These are phyloP conservation scores for Suillus brevipes DNA, from an alignment of 768 basidiomycete genomes.

Conservation along the genomic window DNA sequence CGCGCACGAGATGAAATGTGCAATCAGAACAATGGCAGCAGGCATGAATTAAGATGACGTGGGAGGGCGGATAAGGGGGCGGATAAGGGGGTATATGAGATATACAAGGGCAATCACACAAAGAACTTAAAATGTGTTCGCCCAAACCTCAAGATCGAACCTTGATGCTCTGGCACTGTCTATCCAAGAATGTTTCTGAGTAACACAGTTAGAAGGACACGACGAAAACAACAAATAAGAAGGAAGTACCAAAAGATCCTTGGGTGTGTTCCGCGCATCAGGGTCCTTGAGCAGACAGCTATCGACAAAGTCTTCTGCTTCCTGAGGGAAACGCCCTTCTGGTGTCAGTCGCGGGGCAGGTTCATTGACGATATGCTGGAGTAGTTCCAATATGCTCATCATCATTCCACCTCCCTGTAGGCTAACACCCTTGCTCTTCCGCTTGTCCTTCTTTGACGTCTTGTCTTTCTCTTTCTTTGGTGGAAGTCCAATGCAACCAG, in stretches of 20 bases:
- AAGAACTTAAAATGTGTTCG: conserved; percentile 61
- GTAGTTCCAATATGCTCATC: conserved; percentile 94
- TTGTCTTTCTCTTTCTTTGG: conserved; percentile 40
- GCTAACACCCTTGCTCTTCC: conserved; percentile 90
- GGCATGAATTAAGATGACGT: conserved; percentile 28
- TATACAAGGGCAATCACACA: conserved; percentile 13
- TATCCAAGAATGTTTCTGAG: conserved; percentile 76
- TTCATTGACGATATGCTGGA: conserved; percentile 99
- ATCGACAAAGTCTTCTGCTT: conserved; percentile 85
- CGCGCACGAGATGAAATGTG: conserved; percentile 31
- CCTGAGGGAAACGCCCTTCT: conserved; percentile 67
- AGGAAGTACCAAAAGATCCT: conserved; percentile 73
- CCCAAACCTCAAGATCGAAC: conserved; percentile 80
- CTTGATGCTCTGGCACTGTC: conserved; percentile 56
- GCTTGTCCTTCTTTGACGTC: conserved; percentile 70
- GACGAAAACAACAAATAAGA: conserved; percentile 8
- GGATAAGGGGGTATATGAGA: conserved; percentile 11
- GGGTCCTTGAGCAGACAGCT: conserved; percentile 92
- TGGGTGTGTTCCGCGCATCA: conserved; percentile 77
- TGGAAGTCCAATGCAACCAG: conserved; percentile 52
- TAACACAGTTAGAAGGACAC: not conserved
- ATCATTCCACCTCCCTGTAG: conserved; percentile 95
- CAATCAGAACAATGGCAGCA: conserved; percentile 24
- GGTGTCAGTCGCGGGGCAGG: conserved; percentile 87
- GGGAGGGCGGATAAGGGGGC: conserved; percentile 10